Conservation (phyloP, 2,329 filamentous ascomycete genomes). For the Westerdykella aurantiaca region DNA sequence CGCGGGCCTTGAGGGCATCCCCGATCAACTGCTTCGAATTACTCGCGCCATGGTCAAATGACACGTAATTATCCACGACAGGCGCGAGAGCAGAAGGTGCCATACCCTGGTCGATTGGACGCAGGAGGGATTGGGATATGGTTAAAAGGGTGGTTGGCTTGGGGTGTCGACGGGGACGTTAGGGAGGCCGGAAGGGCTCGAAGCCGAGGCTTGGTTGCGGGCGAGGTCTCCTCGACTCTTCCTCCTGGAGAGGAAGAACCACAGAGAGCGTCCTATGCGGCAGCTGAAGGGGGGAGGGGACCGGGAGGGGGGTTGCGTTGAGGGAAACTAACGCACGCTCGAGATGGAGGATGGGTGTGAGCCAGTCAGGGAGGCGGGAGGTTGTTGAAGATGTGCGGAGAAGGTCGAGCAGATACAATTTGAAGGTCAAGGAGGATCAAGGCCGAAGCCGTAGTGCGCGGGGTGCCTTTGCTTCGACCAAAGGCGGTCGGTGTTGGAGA, state of each 20-base stretch:
- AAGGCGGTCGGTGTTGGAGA: conserved; percentile 27
- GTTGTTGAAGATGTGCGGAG: conserved; percentile 47
- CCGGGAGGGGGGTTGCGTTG: conserved; percentile 25
- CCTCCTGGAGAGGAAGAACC: conserved; percentile 99
- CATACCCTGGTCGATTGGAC: conserved; percentile 53
- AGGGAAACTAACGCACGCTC: conserved; percentile 41
- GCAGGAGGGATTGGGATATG: conserved; percentile 12
- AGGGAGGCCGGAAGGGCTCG: conserved; percentile 92
- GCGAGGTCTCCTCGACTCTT: conserved; percentile 99
- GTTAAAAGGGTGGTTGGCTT: conserved; percentile 2
- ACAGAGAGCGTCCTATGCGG: conserved; percentile 98
- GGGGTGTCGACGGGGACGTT: conserved; percentile 50
- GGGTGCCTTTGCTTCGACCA: conserved; percentile 41
- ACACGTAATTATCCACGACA: conserved; percentile 38
- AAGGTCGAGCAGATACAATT: conserved; percentile 43
- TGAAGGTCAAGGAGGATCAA: conserved; percentile 40
- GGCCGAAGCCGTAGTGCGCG: conserved; percentile 42
- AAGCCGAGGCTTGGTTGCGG: conserved; percentile 76
- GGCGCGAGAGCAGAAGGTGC: conserved; percentile 61
- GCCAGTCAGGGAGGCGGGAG: conserved; percentile 41
- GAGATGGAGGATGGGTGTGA: conserved; percentile 32
- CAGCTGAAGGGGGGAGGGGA: conserved; percentile 68
- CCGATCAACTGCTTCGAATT: conserved; percentile 75
- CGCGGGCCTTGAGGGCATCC: conserved; percentile 77
- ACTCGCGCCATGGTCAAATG: conserved; percentile 46